A percentile compares a stretch with the other conserved stretches of the same genome.
Conservation (phyloP, 352 stramenopile genomes). For the Pythium myriotylum region DNA sequence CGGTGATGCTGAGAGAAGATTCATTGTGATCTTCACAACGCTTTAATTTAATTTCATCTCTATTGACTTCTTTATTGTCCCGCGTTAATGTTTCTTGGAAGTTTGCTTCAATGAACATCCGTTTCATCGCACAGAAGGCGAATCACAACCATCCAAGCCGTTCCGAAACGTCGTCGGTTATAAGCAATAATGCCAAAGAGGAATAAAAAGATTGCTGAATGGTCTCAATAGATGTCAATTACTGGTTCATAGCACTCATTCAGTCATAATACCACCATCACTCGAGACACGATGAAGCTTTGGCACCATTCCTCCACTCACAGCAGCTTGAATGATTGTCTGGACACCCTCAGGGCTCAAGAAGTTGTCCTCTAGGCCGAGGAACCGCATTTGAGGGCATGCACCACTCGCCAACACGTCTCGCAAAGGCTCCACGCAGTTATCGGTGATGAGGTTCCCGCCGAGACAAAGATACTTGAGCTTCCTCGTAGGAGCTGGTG, state of each 20-base stretch:
- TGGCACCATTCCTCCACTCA: conserved; percentile 42
- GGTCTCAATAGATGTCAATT: no score
- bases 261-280: conserved; percentile 32
- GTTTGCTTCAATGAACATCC: no score
- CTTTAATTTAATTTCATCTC: no score
- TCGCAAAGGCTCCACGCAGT: conserved; percentile 57
- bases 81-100: no score
- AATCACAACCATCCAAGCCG: no score
- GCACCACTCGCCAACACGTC: conserved; percentile 35
- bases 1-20: no score
- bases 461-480: conserved; percentile 78
- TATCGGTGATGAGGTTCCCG: conserved; percentile 83
- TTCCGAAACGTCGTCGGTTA: no score
- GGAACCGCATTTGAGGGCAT: conserved; percentile 61
- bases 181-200: no score
- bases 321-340: conserved; percentile 59
- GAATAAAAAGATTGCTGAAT: no score
- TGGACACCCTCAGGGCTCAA: conserved; percentile 64
- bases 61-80: no score
- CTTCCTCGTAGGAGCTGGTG: conserved; percentile 22
- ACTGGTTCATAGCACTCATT: conserved; percentile 2
- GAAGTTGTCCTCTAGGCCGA: conserved; percentile 85
- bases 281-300: conserved; percentile 56
- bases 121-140: no score
- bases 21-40: no score